phyloP scores from a whole-genome alignment of 306 rosid species.

The Clitoria ternatea region DNA sequence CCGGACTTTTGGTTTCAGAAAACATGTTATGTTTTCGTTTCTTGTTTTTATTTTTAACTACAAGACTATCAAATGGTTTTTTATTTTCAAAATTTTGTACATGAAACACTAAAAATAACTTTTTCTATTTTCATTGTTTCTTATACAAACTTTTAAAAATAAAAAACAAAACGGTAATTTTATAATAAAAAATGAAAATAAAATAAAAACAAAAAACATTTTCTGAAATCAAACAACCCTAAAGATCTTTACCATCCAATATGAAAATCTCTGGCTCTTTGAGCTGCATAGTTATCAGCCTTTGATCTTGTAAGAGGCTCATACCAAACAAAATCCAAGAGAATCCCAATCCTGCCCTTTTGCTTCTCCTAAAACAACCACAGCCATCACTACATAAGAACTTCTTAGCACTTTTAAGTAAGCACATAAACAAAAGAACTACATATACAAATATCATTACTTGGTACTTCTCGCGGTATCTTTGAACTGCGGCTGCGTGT shows the following conservation, averaged over 20 bases:
- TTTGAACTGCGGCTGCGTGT: constrained; percentile 80
- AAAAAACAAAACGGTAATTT: too few relatives aligned
- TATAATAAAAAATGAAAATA: too few relatives aligned
- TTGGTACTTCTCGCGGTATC: constrained; percentile 76
- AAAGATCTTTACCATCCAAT: constrained; percentile 71
- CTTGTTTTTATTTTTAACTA: too few relatives aligned
- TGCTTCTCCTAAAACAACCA: constrained; percentile 53
- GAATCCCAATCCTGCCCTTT: constrained; percentile 79
- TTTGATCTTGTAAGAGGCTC: constrained; percentile 85
- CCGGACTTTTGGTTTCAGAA: too few relatives aligned
- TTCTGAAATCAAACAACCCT: too few relatives aligned
- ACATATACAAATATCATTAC: constrained; percentile 27
- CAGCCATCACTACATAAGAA: neutral
- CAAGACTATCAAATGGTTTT: too few relatives aligned
- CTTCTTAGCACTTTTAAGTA: neutral
- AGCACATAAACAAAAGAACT: neutral
- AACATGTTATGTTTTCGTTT: too few relatives aligned
- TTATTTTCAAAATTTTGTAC: too few relatives aligned
- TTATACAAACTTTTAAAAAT: too few relatives aligned
- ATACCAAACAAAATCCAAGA: constrained; percentile 88
- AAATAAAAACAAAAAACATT: too few relatives aligned
- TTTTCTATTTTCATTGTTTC: too few relatives aligned
- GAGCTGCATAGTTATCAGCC: constrained; percentile 89
- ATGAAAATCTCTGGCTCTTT: constrained; percentile 93
- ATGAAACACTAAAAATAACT: too few relatives aligned